Percentiles rank a stretch among this genome's conserved stretches.
phyloP scores from a whole-genome alignment of 2,329 filamentous ascomycete species.

The Hypoxylon sp. region DNA sequence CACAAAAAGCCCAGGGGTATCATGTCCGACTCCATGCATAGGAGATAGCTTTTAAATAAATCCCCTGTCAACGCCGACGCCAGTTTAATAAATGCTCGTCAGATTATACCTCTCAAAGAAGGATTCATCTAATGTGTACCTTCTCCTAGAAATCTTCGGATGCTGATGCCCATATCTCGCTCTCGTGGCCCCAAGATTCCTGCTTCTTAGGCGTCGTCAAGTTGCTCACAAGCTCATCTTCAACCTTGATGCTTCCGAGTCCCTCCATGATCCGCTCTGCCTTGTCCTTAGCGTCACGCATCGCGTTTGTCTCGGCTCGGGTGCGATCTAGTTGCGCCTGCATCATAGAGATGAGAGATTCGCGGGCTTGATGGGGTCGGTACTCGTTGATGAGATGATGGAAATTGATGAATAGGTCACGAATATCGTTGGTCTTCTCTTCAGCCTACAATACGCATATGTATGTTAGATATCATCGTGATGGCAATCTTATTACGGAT shows the following conservation, averaged over 20 bases:
- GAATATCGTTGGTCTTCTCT: constrained; percentile 79
- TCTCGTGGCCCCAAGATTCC: constrained; percentile 22
- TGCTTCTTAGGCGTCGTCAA: constrained; percentile 11
- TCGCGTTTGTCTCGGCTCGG: constrained; percentile 77
- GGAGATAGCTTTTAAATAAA: too few species aligned
- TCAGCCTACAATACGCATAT: constrained; percentile 60
- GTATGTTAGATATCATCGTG: constrained; percentile 10
- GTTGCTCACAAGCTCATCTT: constrained; percentile 33
- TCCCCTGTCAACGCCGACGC: too few species aligned
- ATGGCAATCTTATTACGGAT: neutral
- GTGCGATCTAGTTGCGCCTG: constrained; percentile 72
- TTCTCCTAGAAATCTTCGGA: constrained; percentile 32
- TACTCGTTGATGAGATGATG: constrained; percentile 90
- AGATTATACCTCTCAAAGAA: too few species aligned
- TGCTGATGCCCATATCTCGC: constrained; percentile 38
- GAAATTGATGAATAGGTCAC: constrained; percentile 87
- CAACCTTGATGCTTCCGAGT: constrained; percentile 62
- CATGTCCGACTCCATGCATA: too few species aligned
- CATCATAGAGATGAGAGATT: constrained; percentile 71
- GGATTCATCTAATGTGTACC: too few species aligned
- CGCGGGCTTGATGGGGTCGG: constrained; percentile 77
- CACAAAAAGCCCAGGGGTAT: constrained; percentile 34
- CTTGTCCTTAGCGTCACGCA: constrained; percentile 74
- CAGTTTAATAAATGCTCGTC: too few species aligned
- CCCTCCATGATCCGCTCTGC: constrained; percentile 77